Evolutionary conservation across 2,329 filamentous ascomycete species (phyloP).

Genomic region (Elsinoe necatrix): DNA sequence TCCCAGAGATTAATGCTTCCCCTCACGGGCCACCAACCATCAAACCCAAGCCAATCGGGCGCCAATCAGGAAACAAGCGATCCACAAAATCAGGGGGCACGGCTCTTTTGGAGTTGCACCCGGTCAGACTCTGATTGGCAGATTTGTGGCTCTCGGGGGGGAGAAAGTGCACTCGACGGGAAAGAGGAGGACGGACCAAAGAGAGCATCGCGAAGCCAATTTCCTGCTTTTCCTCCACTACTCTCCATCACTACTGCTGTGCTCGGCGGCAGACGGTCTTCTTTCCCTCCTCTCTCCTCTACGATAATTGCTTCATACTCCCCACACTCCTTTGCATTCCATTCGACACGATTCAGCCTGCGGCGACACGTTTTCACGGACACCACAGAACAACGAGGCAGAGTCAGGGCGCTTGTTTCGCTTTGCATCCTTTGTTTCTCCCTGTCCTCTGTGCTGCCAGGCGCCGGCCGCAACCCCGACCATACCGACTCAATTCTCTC

Average conservation of each 20-base stretch:
- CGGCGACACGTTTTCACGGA: not conserved
- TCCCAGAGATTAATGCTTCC: not conserved
- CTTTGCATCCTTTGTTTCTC: slow-evolving; percentile 14
- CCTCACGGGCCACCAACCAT: slow-evolving; percentile 6
- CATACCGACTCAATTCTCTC: not conserved
- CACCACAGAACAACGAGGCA: not conserved
- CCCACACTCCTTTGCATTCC: not conserved
- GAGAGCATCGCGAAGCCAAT: not conserved
- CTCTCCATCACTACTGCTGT: not conserved
- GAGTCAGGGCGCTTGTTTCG: slow-evolving; percentile 12
- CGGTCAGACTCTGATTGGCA: not conserved
- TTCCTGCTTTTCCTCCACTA: not conserved
- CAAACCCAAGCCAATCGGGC: not conserved
- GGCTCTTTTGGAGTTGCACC: not conserved
- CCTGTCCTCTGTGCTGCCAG: not conserved
- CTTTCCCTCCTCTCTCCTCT: not conserved
- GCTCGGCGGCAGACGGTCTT: not conserved
- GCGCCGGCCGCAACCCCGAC: slow-evolving; percentile 8
- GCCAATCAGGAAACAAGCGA: not conserved
- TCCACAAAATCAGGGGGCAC: slow-evolving; percentile 5
- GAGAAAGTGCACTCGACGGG: not conserved
- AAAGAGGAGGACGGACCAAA: no score
- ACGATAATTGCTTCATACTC: not conserved
- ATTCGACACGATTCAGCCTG: not conserved
- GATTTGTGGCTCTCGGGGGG: not conserved